Evolutionary conservation across 805 yeast genomes (phyloP).

Genomic region (Deakozyma indianensis): DNA sequence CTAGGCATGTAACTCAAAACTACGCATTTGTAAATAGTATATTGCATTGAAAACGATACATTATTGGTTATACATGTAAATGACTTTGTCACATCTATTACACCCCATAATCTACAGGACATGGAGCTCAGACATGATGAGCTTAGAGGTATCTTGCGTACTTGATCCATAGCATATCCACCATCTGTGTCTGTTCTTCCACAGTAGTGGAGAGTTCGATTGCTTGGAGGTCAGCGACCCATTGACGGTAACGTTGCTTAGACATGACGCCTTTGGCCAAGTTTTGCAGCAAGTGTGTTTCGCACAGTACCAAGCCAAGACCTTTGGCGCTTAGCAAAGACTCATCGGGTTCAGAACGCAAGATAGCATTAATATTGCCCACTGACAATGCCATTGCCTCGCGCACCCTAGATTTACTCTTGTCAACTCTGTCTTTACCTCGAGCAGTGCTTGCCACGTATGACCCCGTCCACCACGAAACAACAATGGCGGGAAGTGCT

Average conservation of each 20-base stretch:
- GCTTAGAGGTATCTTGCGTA: neutral
- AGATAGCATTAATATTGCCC: constrained; percentile 44
- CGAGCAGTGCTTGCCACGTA: constrained; percentile 9
- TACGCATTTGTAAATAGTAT: neutral
- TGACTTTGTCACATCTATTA: no score
- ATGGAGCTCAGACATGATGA: no score
- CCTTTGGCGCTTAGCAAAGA: constrained; percentile 20
- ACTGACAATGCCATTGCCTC: constrained; percentile 29
- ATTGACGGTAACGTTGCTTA: constrained; percentile 32
- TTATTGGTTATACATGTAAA: no score
- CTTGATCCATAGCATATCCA: neutral
- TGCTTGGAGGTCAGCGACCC: constrained; percentile 48
- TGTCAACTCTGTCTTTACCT: constrained; percentile 7
- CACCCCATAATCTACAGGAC: no score
- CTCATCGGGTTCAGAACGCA: constrained; percentile 22
- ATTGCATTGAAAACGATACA: neutral
- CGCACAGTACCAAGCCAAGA: constrained; percentile 52
- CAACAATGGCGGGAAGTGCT: constrained; percentile 53
- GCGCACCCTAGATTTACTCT: constrained; percentile 9
- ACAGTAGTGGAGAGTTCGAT: constrained; percentile 26
- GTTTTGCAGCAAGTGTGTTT: constrained; percentile 41
- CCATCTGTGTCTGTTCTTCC: neutral
- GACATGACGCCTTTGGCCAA: constrained; percentile 39
- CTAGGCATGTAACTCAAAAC: neutral
- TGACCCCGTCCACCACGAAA: constrained; percentile 26